Evolutionary conservation across 2,329 filamentous ascomycete species (phyloP), one percentile per base, ranked within the genome.

Genomic region (Penicillium decumbens): DNA sequence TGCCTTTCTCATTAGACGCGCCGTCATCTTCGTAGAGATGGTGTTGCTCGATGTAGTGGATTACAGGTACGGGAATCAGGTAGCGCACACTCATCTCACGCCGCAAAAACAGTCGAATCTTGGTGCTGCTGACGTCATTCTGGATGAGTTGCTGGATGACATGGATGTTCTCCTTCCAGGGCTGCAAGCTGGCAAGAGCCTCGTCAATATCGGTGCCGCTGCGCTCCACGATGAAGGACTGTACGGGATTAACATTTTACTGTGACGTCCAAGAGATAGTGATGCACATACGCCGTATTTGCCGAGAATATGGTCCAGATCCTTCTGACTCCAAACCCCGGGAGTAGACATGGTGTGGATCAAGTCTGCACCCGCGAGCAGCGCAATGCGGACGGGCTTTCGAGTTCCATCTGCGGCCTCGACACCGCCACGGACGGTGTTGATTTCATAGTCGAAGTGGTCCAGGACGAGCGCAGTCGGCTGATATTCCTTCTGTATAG

Each of bases 381-480:
- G 79, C 41, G 88, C 84, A 58, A 96, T 88, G 50, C 84, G 83
- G 15, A 87, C 85, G 10, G 76, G 80, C 68, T 82, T 85, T 64
- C 79, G 82, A 38, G 63, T 63, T 51, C 88, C 89, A 57, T 85
- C 80, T 18, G 79, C 77, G 41, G 79, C 81, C 61, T 87, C 79
- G 27, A 93, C 81, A 6, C 91, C 91, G 33, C 86, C 84, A 27
- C 84, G 76, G 39, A 89, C 80, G 23, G 81, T 80, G 67, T 96
- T 95, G 66, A 96, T 88, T 68, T 96, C 89, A 65, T 92, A 75
- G 58, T 95, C 84, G 62, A 96, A 93, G 71, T 96, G 92, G 65
- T 95, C 89, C 42, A 96, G 77, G 35, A 95, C 91, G 60, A 87
- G 81, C 33, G 91, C 92, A 0, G 92, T 97, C 13, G 90, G 89